Base-by-base conservation (phyloP, 768 basidiomycete genomes). In the Harrya chromipes region DNA sequence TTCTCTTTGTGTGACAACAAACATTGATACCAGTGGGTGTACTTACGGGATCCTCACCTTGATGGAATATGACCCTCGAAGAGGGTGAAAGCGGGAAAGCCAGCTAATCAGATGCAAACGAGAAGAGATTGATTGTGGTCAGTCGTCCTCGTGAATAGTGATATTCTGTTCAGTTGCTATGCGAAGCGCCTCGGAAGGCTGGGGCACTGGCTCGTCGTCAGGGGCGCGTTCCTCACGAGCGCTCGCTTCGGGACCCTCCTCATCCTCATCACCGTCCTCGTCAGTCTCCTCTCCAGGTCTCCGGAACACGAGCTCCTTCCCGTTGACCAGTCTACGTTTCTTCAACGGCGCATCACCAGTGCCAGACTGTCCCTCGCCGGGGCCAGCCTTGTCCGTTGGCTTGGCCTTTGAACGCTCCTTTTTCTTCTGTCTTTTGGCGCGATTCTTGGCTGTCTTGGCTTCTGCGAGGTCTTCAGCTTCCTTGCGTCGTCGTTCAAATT, bases 371-470 rank as follows among this genome's bases (percentile, higher is more conserved):
- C 53, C 54, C 37, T 61, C 62, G n/a, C 51, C 64, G 40, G 63
- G 59, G 34, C 64, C 58, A 14, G 54, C 51, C 44, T 69, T 64
- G 43, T 59, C 63, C 47, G 49, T 60, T 40, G 39, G 45, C 64
- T 66, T 81, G 72, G 41, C 65, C 66, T 86, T 84, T 34, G 79
- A 68, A 43, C 82, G 73, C 55, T 80, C 86, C 67, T 94, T 98
- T 75, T 92, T 91, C 77, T 95, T 97, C 68, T 86, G 89, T 39
- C 97, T 74, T 67, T 90, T 97, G 14, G 90, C 89, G 17, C 97
- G 80, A 67, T 99, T 99, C 73, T 94, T 98, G 12, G 91, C 85
- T 0, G 95, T 97, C 73, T 94, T 97, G 2, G 86, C 84, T 40
- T 95, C 85, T 0, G 88, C 83, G 4, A 70, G 61, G 24, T 83